Evolutionary conservation across 2,329 filamentous ascomycete species (phyloP), one percentile per base, ranked within the genome.

Genomic region (Botryotinia convoluta): DNA sequence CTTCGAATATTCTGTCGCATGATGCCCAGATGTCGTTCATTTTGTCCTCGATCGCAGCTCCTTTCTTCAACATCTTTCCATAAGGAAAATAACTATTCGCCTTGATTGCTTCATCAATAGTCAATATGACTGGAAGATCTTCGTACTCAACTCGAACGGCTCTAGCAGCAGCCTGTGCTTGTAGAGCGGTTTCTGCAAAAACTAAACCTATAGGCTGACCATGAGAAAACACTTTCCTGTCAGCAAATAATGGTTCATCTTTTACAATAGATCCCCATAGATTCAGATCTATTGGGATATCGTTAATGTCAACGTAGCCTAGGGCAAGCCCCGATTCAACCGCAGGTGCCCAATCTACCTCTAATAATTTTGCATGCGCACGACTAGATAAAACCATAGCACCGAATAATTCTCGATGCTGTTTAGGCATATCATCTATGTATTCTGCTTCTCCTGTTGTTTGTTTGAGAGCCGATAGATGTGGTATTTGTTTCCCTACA

Each of bases 361-460:
- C 92, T 37, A 93, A 79, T 63, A 98, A 87, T 82, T 92, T 97
- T 4, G 95, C 95, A 77, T 96, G 94, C 0, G 95, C 90, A 79
- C 92, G 95, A 3, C 91, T 93, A 0, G 95, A 98, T 29, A 98
- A 85, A 1, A 98, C 93, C 75, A 97, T 86, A 77, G 91, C 94
- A 6, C 93, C 95, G 76, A 94, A 93, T 0, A 98, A 86, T 82
- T 98, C 95, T 77, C 97, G 96, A 81, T 91, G 91, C 77, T 95
- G 86, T 0, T 90, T 85, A 2, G 95, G 95, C 22, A 97, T 96
- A 77, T 98, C 95, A 79, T 98, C 95, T 0, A 94, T 97, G 79
- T 98, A 98, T 79, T 97, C 93, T 1, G 95, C 95, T 82, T 97
- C 93, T 71, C 95, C 95, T 0, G 94, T 97, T 12, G 91, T 93